Conservation (phyloP, 139 green algal genomes). For the Eudorina sp. region DNA sequence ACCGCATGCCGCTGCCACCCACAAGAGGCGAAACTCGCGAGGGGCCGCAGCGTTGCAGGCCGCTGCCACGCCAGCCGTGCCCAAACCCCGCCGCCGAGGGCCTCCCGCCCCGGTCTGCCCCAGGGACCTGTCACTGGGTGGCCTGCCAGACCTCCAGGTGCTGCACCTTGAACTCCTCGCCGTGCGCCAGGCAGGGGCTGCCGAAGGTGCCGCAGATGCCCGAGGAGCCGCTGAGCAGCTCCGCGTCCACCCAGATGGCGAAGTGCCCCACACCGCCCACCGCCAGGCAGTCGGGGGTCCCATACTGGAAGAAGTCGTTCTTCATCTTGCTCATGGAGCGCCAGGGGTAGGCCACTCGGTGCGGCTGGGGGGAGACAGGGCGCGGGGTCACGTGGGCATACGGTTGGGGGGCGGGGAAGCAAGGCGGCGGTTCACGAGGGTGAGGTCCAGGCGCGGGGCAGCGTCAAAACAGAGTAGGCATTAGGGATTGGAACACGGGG, state of each 20-base stretch:
- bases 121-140: background rate
- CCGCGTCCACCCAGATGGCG: conserved; percentile 83
- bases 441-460: too few species aligned
- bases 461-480: too few species aligned
- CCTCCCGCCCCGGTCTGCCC: too few species aligned
- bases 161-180: conserved; percentile 70
- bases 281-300: conserved; percentile 68
- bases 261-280: conserved; percentile 81
- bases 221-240: conserved; percentile 72
- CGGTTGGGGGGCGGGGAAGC: background rate
- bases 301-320: conserved; percentile 89
- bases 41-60: too few species aligned
- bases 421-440: background rate
- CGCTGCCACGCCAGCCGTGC: too few species aligned
- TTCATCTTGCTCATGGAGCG: conserved; percentile 54
- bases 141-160: conserved; percentile 69
- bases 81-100: too few species aligned
- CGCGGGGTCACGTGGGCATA: too few species aligned
- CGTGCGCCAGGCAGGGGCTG: conserved; percentile 64
- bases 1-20: too few species aligned
- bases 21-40: too few species aligned
- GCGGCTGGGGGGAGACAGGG: conserved; percentile 59
- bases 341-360: conserved; percentile 70
- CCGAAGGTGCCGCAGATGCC: conserved; percentile 75
- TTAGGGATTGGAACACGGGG: too few species aligned